Evolutionary conservation across 2,329 filamentous ascomycete genomes (phyloP).

Genomic region (Penicillium hordei): DNA sequence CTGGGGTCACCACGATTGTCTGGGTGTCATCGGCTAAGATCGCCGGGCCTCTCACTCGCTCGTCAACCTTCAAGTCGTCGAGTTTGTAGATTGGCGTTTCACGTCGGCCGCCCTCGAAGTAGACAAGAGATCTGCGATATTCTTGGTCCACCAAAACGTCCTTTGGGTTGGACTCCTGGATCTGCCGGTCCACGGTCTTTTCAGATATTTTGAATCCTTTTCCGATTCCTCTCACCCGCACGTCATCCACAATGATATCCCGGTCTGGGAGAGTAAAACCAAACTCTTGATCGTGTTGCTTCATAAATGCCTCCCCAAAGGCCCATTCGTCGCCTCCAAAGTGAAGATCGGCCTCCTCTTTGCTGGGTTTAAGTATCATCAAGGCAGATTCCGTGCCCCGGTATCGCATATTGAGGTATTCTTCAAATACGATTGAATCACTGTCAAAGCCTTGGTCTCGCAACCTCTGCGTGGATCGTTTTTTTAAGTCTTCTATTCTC

Average conservation of each 20-base stretch:
- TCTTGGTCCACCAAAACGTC: conserved; percentile 51
- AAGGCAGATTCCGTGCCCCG: conserved; percentile 35
- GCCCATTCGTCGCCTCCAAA: conserved; percentile 71
- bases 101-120: conserved; percentile 76
- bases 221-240: conserved; percentile 82
- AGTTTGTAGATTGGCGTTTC: conserved; percentile 83
- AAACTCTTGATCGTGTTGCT: conserved; percentile 88
- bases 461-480: conserved; percentile 68
- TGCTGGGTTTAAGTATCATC: conserved; percentile 30
- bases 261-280: conserved; percentile 83
- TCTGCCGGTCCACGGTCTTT: conserved; percentile 63
- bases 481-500: conserved; percentile 77
- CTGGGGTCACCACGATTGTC: conserved; percentile 46
- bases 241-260: conserved; percentile 87
- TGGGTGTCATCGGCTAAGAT: conserved; percentile 70
- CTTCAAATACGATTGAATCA: conserved; percentile 75
- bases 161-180: conserved; percentile 54
- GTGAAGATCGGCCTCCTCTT: conserved; percentile 38
- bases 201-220: conserved; percentile 77
- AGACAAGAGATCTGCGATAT: conserved; percentile 69
- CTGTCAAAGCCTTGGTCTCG: conserved; percentile 76
- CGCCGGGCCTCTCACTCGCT: conserved; percentile 74
- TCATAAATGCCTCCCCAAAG: conserved; percentile 79
- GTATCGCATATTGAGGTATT: conserved; percentile 79
- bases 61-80: conserved; percentile 68